A percentile compares a stretch with the other conserved stretches of the same genome.
Evolutionary conservation across 306 rosid species (phyloP).

Genomic region (Citrullus amarus): DNA sequence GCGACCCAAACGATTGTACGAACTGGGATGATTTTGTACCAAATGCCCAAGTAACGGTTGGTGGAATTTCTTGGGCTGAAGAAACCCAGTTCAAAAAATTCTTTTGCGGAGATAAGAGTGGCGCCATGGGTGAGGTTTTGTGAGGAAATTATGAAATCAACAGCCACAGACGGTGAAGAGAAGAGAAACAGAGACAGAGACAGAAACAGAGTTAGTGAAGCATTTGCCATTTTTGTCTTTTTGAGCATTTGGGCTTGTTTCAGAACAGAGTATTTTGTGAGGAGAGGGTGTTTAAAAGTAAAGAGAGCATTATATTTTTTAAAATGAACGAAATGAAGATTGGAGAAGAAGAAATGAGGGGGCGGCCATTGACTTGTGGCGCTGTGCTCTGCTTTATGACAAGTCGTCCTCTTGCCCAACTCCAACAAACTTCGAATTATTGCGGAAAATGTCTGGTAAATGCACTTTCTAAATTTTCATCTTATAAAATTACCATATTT

Average conservation of each 20-base stretch:
- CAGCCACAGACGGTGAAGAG: slow-evolving; percentile 11
- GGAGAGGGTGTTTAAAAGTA: neutral
- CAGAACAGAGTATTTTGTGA: neutral
- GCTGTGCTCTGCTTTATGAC: neutral
- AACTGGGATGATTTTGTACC: slow-evolving; percentile 24
- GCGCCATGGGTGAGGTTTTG: slow-evolving; percentile 22
- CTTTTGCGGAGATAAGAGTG: slow-evolving; percentile 29
- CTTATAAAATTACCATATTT: too few relatives aligned
- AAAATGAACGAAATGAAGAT: neutral
- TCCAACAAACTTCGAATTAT: neutral
- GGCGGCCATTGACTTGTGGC: neutral
- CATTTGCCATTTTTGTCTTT: slow-evolving; percentile 5
- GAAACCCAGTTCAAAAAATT: slow-evolving; percentile 42
- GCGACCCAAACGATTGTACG: slow-evolving; percentile 51
- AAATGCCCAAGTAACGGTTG: slow-evolving; percentile 31
- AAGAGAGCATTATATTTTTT: neutral
- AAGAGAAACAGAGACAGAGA: neutral
- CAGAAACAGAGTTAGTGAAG: neutral
- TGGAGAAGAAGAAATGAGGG: neutral
- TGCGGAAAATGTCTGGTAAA: neutral
- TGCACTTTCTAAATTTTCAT: too few relatives aligned
- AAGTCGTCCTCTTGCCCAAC: neutral
- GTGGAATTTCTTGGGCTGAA: slow-evolving; percentile 34
- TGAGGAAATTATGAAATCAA: slow-evolving; percentile 17
- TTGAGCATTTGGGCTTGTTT: neutral